A percentile compares a stretch with the other conserved stretches of the same genome.
Evolutionary conservation across 441 rosid species (phyloP).

Genomic region (Populus tomentosa): DNA sequence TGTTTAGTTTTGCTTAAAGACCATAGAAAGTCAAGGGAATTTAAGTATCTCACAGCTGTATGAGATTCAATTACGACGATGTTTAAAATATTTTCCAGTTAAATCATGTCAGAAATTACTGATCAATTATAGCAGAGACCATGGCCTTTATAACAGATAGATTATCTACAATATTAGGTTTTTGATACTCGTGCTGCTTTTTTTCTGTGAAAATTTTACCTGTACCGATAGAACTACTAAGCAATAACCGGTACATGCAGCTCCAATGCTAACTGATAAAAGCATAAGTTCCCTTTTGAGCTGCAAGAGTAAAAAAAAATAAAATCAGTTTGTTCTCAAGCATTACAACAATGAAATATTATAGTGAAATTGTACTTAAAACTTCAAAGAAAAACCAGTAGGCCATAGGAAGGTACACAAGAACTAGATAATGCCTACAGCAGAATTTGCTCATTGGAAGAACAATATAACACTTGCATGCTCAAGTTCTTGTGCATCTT

Average conservation of each 20-base stretch:
- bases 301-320: constrained; percentile 38
- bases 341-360: neutral
- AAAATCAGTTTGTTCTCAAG: constrained; percentile 15
- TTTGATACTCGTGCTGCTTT: neutral
- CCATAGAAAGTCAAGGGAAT: neutral
- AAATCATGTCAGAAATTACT: neutral
- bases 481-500: no score
- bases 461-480: neutral
- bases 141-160: neutral
- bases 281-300: constrained; percentile 71
- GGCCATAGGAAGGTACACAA: neutral
- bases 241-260: constrained; percentile 77
- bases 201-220: constrained; percentile 36
- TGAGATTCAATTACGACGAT: neutral
- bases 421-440: no score
- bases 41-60: neutral
- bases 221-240: constrained; percentile 59
- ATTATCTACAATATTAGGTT: neutral
- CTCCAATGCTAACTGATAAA: constrained; percentile 74
- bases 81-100: neutral
- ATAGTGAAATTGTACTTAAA: neutral
- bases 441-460: no score
- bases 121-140: neutral
- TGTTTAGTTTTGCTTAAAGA: neutral
- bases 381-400: neutral